Evolutionary conservation across 306 rosid species (phyloP).

Genomic region (Quercus berberidifolia): DNA sequence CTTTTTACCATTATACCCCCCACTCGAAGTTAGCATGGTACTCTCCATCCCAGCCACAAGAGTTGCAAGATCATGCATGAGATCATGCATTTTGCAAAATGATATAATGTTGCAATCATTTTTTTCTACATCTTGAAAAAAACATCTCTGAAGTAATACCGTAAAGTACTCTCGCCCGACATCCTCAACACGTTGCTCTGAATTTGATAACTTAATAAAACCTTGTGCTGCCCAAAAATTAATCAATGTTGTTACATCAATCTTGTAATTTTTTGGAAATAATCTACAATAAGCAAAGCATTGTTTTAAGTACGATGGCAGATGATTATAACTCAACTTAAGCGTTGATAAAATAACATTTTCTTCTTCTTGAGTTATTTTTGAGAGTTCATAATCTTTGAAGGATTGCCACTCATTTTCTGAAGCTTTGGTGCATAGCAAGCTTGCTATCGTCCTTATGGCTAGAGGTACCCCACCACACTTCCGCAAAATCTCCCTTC

Average conservation of each 20-base stretch:
- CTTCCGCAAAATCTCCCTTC: fast-evolving
- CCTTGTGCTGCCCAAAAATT: conserved; percentile 3
- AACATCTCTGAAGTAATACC: fast-evolving
- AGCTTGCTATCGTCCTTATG: neutral
- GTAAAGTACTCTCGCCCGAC: fast-evolving
- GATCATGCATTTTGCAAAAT: no score
- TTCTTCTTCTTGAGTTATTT: no score
- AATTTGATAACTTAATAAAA: neutral
- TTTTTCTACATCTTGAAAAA: fast-evolving
- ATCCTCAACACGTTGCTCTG: fast-evolving
- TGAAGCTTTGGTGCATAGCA: fast-evolving
- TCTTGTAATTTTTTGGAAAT: conserved; percentile 9
- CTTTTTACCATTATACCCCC: fast-evolving
- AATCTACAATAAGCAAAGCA: neutral
- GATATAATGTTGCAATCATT: fast-evolving
- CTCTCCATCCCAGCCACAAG: fast-evolving
- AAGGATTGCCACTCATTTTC: no score
- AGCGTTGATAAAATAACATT: neutral
- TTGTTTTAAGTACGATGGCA: conserved; percentile 7
- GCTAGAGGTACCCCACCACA: no score
- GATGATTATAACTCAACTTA: conserved; percentile 23
- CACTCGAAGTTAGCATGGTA: fast-evolving
- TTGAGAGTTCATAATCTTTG: no score
- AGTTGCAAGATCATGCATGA: no score
- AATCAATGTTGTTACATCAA: neutral